These are phyloP conservation scores for Nicotiana knightiana DNA, from an alignment of 257 asterid genomes.

Conservation along the genomic window DNA sequence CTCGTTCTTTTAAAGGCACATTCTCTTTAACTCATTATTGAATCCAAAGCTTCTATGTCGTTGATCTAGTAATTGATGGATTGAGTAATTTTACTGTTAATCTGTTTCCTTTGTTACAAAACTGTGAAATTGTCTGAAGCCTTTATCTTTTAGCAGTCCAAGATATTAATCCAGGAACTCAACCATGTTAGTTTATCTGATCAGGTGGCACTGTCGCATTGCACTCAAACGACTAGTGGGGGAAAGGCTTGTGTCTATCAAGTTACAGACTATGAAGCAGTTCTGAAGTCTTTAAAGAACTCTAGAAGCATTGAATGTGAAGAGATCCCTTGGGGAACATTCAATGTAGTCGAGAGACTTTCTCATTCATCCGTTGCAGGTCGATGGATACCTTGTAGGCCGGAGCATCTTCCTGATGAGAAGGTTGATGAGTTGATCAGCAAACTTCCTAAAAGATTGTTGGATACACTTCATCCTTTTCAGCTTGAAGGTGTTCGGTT, in stretches of 20 bases:
- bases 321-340: conserved; percentile 92
- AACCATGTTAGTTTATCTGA: conserved; percentile 6
- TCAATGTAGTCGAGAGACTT: conserved; percentile 67
- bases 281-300: conserved; percentile 60
- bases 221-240: conserved; percentile 74
- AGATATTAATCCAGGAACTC: background rate
- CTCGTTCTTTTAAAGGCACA: background rate
- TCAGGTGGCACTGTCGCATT: conserved; percentile 65
- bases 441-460: conserved; percentile 58
- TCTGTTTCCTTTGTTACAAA: background rate
- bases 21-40: background rate
- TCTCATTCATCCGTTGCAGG: conserved; percentile 49
- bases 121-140: background rate
- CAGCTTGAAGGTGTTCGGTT: conserved; percentile 90
- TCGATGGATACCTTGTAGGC: conserved; percentile 85
- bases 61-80: background rate
- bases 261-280: conserved; percentile 55
- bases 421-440: conserved; percentile 65
- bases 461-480: conserved; percentile 64
- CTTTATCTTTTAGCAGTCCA: background rate
- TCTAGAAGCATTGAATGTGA: conserved; percentile 56
- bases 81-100: background rate
- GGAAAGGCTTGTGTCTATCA: conserved; percentile 64
- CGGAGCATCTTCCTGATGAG: conserved; percentile 79
- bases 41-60: background rate